Evolutionary conservation across 1,139 yeast species (phyloP).

Genomic region (Geotrichum bryndzae): DNA sequence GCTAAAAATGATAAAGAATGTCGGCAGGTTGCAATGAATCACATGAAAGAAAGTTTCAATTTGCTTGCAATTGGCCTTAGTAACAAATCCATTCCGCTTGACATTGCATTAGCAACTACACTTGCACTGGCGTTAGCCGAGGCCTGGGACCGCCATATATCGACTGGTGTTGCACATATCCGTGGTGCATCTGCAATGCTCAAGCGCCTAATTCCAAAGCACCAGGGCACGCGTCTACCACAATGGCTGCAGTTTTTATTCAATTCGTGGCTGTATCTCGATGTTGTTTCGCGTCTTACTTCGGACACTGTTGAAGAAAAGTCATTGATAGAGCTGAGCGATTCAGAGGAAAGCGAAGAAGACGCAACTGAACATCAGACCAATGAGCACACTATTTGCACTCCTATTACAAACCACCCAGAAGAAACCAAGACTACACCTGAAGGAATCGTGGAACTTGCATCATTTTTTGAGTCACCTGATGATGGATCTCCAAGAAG

Average conservation of each 20-base stretch:
- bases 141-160: constrained; percentile 61
- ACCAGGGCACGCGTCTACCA: constrained; percentile 20
- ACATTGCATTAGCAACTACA: constrained; percentile 60
- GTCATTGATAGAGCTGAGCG: constrained; percentile 17
- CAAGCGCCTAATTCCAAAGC: constrained; percentile 25
- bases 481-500: constrained; percentile 11
- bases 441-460: constrained; percentile 13
- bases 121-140: constrained; percentile 58
- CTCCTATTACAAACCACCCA: background rate
- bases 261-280: constrained; percentile 61
- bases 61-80: constrained; percentile 56
- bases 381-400: background rate
- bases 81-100: constrained; percentile 48
- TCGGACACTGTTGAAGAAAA: constrained; percentile 43
- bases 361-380: constrained; percentile 13
- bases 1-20: constrained; percentile 45
- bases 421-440: background rate
- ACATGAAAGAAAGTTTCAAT: constrained; percentile 55
- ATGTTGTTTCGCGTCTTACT: constrained; percentile 60
- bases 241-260: constrained; percentile 47
- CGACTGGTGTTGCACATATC: constrained; percentile 62
- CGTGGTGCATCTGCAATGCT: constrained; percentile 63
- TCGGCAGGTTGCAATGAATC: constrained; percentile 47
- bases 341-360: constrained; percentile 24
- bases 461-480: constrained; percentile 10